Evolutionary conservation across 2,329 filamentous ascomycete genomes (phyloP), one percentile per base, ranked within the genome.

Genomic region (Fusarium sp.): DNA sequence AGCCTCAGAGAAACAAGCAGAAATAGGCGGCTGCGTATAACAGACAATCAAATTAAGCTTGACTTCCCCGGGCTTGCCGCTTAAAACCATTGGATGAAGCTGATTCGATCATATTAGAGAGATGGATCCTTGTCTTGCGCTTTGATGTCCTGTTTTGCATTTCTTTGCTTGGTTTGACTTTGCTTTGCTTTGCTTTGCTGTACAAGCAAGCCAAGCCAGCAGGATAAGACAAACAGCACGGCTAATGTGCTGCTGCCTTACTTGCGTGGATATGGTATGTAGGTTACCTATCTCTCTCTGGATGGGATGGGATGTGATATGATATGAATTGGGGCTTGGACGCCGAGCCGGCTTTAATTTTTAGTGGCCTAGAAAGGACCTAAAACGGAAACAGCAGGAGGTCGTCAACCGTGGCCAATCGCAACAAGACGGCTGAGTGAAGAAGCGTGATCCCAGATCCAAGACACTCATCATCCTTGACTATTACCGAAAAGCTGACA

Each of bases 331-430:
- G 20, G n/a, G 23, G 28, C 23, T 34, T 47, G 26, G 36, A 13
- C 26, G 41, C 46, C 44, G 59, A 40, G 47, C 42, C 11, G 46
- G 16, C 23, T 44, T 57, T 33, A 23, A 42, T 34, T 51, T 23
- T 30, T 28, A 38, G 53, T 54, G 57, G 18, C 45, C 55, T 53
- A 28, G 23, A 8, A 36, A 61, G 41, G 61, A 41, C 47, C 66
- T 69, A 57, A 62, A 52, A 67, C 66, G 47, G 62, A 69, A 66
- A 69, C 61, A 69, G 66, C 56, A 69, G 66, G 66, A 69, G 57
- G 47, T 40, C 42, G 37, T 38, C 46, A 38, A 31, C 20, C 20
- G 20, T 26, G 41, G 28, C 66, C 66, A 69, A 70, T 69, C 52
- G 61, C 47, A 23, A 59, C 54, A 23, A 30, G 41, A 33, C 51